Evolutionary conservation across 1,139 yeast species (phyloP).

Genomic region (Taiozyma sp.): DNA sequence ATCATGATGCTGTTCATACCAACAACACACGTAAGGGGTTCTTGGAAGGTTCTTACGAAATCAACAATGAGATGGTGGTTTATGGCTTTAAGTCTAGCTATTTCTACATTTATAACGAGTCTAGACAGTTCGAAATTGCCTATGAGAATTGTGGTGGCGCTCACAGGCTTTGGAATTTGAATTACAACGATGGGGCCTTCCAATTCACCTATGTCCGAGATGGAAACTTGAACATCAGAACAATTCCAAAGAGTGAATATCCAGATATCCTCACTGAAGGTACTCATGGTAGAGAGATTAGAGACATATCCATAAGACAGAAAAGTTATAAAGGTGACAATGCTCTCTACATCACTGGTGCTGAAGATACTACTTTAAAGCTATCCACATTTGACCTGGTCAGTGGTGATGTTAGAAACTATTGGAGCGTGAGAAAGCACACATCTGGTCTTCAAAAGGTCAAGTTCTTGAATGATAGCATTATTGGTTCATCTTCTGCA

Average conservation of each 20-base stretch:
- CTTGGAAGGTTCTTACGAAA: constrained; percentile 63
- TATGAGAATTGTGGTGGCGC: constrained; percentile 88
- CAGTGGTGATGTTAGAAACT: constrained; percentile 38
- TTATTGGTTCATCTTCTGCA: constrained; percentile 71
- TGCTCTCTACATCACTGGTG: constrained; percentile 58
- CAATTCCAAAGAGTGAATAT: constrained; percentile 20
- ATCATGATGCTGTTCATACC: constrained; percentile 37
- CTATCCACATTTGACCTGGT: constrained; percentile 39
- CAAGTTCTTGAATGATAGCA: constrained; percentile 50
- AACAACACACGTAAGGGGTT: constrained; percentile 72
- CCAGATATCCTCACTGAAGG: constrained; percentile 45
- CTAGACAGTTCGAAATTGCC: constrained; percentile 62
- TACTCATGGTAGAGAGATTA: constrained; percentile 85
- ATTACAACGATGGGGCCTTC: constrained; percentile 23
- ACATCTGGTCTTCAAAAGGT: constrained; percentile 83
- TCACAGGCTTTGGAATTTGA: constrained; percentile 74
- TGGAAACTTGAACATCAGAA: constrained; percentile 33
- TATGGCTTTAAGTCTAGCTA: constrained; percentile 80
- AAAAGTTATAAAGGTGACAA: constrained; percentile 13
- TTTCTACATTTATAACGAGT: constrained; percentile 81
- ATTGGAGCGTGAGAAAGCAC: constrained; percentile 71
- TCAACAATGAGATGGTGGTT: constrained; percentile 46
- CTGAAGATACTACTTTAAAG: constrained; percentile 82
- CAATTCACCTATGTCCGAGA: constrained; percentile 54
- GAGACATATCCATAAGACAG: constrained; percentile 54